Conservation (phyloP, 1,284 basidiomycete genomes). For the Ceratobasidium sp. region DNA sequence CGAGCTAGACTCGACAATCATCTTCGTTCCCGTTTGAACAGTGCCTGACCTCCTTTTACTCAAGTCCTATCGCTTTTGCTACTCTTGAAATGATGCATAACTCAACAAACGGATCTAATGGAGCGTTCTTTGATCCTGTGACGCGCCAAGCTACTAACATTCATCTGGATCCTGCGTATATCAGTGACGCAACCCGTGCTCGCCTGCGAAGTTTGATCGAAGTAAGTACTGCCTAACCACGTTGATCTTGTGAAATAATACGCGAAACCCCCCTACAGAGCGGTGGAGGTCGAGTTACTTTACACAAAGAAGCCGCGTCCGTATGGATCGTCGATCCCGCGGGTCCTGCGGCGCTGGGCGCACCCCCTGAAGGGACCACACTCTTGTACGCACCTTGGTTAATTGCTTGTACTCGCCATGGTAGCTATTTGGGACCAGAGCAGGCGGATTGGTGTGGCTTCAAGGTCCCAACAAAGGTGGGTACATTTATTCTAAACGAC, state of each 20-base stretch:
- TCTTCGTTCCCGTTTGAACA: not conserved
- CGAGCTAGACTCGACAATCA: not conserved
- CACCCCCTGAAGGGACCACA: not conserved
- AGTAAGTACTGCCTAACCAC: not conserved
- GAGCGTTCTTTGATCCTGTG: constrained; percentile 11
- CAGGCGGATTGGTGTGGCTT: constrained; percentile 33
- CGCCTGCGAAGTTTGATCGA: constrained; percentile 19
- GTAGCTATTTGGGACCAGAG: constrained; percentile 12
- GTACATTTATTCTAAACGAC: no score
- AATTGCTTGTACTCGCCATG: constrained; percentile 5
- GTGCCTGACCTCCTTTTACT: not conserved
- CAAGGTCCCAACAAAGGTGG: constrained; percentile 8
- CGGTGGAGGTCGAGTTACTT: constrained; percentile 15
- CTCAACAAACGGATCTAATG: not conserved
- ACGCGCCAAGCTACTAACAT: constrained; percentile 16
- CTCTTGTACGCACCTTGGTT: constrained; percentile 31
- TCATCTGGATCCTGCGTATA: constrained; percentile 9
- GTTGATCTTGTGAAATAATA: not conserved
- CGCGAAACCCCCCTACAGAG: not conserved
- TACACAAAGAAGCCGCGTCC: constrained; percentile 19
- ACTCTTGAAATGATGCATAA: not conserved
- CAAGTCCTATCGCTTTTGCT: not conserved
- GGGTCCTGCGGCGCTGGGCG: constrained; percentile 15
- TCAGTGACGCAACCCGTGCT: not conserved
- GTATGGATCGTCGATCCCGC: constrained; percentile 35